A percentile compares a stretch with the other conserved stretches of the same genome.
These are phyloP conservation scores for Gonapodya sp. DNA, from an alignment of 192 early-diverging fungal genomes.

Conservation along the genomic window DNA sequence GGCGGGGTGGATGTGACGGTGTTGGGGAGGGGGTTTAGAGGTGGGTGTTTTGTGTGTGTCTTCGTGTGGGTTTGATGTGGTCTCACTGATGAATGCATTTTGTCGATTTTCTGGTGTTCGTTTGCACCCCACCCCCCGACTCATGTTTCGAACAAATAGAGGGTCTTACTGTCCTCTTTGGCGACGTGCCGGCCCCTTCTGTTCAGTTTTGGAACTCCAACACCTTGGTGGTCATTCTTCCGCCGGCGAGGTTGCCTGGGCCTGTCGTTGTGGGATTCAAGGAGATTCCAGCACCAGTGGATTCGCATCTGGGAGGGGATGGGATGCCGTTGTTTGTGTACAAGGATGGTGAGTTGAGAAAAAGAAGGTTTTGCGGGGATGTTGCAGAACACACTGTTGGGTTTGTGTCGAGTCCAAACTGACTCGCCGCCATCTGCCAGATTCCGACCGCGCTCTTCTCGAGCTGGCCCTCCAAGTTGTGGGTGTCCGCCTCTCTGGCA, in stretches of 20 bases:
- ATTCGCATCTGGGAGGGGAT: neutral
- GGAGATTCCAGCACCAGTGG: constrained; percentile 7
- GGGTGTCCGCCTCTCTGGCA: constrained; percentile 73
- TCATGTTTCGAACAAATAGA: too few relatives aligned
- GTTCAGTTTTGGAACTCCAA: constrained; percentile 71
- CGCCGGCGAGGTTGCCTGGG: constrained; percentile 63
- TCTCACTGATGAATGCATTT: too few relatives aligned
- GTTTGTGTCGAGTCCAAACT: neutral
- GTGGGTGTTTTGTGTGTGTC: neutral
- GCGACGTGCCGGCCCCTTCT: constrained; percentile 54
- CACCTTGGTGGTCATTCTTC: constrained; percentile 73
- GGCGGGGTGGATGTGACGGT: constrained; percentile 82
- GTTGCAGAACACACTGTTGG: neutral
- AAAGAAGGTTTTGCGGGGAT: constrained; percentile 14
- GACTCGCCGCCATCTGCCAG: constrained; percentile 29
- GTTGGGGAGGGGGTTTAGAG: constrained; percentile 68
- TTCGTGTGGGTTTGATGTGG: neutral
- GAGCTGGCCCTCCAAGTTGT: constrained; percentile 83
- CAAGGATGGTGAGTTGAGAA: constrained; percentile 29
- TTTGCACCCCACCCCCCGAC: neutral
- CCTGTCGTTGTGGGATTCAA: constrained; percentile 48
- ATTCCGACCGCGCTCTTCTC: constrained; percentile 81
- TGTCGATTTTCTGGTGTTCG: too few relatives aligned
- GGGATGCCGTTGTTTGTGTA: constrained; percentile 30
- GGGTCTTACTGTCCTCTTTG: constrained; percentile 69